Evolutionary conservation across 768 basidiomycete genomes (phyloP).

Genomic region (Candolleomyces efflorescens): DNA sequence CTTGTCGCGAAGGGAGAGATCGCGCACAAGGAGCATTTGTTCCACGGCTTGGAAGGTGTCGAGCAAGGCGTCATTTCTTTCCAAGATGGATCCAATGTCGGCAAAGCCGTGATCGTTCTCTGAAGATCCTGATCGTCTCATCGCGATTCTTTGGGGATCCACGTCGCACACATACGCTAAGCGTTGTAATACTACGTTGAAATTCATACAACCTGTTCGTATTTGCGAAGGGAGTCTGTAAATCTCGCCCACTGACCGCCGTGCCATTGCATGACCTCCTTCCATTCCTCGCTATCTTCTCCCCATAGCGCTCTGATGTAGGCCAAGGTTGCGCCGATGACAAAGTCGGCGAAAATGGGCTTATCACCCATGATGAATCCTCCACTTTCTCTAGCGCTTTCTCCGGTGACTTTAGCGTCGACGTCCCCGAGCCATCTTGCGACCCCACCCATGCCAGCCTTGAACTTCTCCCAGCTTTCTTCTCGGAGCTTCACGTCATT

Average conservation of each 20-base stretch:
- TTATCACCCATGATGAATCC: slow-evolving; percentile 32
- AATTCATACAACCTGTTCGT: not conserved
- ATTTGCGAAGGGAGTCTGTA: slow-evolving; percentile 9
- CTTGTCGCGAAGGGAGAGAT: slow-evolving; percentile 34
- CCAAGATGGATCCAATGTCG: slow-evolving; percentile 23
- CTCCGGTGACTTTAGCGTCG: no score
- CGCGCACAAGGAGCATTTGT: slow-evolving; percentile 33
- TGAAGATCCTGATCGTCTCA: slow-evolving; percentile 11
- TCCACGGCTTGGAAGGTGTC: slow-evolving; percentile 31
- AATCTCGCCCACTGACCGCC: slow-evolving; percentile 22
- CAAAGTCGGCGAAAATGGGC: slow-evolving; percentile 32
- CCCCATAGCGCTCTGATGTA: slow-evolving; percentile 16
- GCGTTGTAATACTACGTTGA: no score
- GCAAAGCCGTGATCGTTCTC: slow-evolving; percentile 25
- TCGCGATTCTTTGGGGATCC: no score
- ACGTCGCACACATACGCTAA: no score
- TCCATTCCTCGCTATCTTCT: slow-evolving; percentile 24
- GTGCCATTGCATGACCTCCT: slow-evolving; percentile 17
- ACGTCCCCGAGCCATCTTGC: slow-evolving; percentile 24
- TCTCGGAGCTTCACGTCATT: slow-evolving; percentile 26
- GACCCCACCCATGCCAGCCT: slow-evolving; percentile 25
- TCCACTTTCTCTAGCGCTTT: slow-evolving; percentile 17
- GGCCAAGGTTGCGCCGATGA: slow-evolving; percentile 21
- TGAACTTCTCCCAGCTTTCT: slow-evolving; percentile 33
- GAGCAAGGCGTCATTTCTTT: slow-evolving; percentile 32